Conservation (phyloP, 805 yeast genomes). For the Metschnikowia lochheadii region DNA sequence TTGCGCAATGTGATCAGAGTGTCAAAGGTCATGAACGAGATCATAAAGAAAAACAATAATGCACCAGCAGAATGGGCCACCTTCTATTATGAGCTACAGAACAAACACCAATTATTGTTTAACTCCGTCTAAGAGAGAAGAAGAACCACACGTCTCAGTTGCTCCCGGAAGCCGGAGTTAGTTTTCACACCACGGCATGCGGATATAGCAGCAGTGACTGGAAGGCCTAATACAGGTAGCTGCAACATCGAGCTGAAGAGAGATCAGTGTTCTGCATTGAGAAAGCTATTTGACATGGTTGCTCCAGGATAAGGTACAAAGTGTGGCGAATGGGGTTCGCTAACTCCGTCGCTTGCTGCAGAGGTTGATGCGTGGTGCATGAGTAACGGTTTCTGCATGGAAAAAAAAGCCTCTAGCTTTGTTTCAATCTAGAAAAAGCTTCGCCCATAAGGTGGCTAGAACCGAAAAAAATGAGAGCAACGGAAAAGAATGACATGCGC, state of each 20-base stretch:
- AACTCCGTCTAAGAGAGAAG: slow-evolving; percentile 5
- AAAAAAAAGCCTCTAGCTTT: not conserved
- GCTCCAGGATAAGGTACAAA: not conserved
- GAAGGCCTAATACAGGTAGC: not conserved
- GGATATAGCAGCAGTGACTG: not conserved
- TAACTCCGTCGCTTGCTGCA: not conserved
- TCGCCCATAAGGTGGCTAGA: not conserved
- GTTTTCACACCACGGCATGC: not conserved
- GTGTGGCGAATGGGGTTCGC: not conserved
- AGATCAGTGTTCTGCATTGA: not conserved
- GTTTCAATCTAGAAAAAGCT: not conserved
- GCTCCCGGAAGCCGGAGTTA: not conserved
- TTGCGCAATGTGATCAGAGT: slow-evolving; percentile 30
- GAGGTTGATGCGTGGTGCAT: not conserved
- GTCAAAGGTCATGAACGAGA: slow-evolving; percentile 21
- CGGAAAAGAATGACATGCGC: not conserved
- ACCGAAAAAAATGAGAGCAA: slow-evolving; percentile 1
- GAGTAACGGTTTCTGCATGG: not conserved
- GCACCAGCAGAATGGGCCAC: slow-evolving; percentile 14
- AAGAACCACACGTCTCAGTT: not conserved
- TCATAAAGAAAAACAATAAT: slow-evolving; percentile 8
- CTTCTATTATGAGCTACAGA: slow-evolving; percentile 16
- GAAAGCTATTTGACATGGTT: not conserved
- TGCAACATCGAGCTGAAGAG: not conserved
- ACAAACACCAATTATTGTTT: slow-evolving; percentile 17